These are phyloP conservation scores for Trametes cubensis DNA, from an alignment of 768 basidiomycete genomes.

Conservation along the genomic window DNA sequence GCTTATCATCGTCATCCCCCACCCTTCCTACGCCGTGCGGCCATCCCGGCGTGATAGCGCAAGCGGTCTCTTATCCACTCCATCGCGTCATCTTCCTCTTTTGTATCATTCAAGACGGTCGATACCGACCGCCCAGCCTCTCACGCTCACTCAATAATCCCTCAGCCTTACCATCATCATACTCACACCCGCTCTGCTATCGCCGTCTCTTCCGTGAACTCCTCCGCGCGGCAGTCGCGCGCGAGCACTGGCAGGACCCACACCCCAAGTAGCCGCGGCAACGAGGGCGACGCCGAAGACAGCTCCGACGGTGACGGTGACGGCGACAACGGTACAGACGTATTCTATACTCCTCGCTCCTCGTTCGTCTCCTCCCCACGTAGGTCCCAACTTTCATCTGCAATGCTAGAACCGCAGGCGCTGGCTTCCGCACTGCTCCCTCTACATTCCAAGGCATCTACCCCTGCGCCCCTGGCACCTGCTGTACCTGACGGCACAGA, in stretches of 20 bases:
- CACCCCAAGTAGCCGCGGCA: slow-evolving; percentile 22
- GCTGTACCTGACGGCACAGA: slow-evolving; percentile 13
- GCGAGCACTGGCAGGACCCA: slow-evolving; percentile 14
- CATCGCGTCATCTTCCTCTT: slow-evolving; percentile 24
- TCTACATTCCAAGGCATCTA: slow-evolving; percentile 31
- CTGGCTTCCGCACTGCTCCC: slow-evolving; percentile 32
- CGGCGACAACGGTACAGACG: slow-evolving; percentile 46
- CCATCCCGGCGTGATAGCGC: slow-evolving; percentile 11
- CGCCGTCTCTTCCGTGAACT: slow-evolving; percentile 7
- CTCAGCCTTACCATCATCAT: not conserved
- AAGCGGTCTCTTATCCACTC: slow-evolving; percentile 25
- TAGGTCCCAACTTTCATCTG: slow-evolving; percentile 44
- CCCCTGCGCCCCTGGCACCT: slow-evolving; percentile 28
- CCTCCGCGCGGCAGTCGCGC: slow-evolving; percentile 17
- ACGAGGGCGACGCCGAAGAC: slow-evolving; percentile 27
- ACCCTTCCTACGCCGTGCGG: not conserved
- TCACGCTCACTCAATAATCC: not conserved
- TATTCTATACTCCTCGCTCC: slow-evolving; percentile 61
- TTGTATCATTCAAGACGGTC: slow-evolving; percentile 20
- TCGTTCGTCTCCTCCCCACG: slow-evolving; percentile 50
- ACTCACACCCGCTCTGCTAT: not conserved
- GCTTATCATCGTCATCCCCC: slow-evolving; percentile 11
- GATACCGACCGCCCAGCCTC: slow-evolving; percentile 7
- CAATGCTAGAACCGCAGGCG: slow-evolving; percentile 34
- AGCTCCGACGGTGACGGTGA: slow-evolving; percentile 23